These are phyloP conservation scores for Lobulomyces angularis DNA, from an alignment of 192 early-diverging fungal species.

Conservation along the genomic window DNA sequence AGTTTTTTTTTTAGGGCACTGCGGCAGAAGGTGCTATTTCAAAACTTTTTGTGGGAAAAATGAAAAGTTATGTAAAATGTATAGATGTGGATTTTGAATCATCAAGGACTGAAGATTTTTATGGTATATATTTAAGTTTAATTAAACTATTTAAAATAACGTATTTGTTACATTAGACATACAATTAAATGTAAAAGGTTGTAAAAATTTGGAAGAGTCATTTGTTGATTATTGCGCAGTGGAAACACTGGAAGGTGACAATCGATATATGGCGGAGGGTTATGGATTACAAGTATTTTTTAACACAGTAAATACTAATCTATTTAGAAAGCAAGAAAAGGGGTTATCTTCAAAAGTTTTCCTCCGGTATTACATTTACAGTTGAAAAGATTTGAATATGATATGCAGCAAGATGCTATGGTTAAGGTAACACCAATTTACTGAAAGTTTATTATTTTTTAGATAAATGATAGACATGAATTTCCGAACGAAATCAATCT, in stretches of 20 bases:
- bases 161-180: conserved; percentile 70
- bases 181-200: conserved; percentile 93
- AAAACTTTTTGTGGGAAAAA: conserved; percentile 88
- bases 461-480: conserved; percentile 94
- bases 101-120: conserved; percentile 86
- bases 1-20: conserved; percentile 42
- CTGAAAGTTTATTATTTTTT: conserved; percentile 3
- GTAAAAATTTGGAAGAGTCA: conserved; percentile 70
- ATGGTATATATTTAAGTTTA: conserved; percentile 38
- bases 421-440: conserved; percentile 51
- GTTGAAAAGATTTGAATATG: conserved; percentile 96
- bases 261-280: conserved; percentile 88
- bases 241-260: conserved; percentile 91
- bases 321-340: conserved; percentile 74
- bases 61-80: conserved; percentile 95
- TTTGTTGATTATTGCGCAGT: conserved; percentile 83
- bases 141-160: neutral
- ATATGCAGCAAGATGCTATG: conserved; percentile 75
- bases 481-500: conserved; percentile 81
- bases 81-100: conserved; percentile 91
- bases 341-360: conserved; percentile 84
- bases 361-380: conserved; percentile 93
- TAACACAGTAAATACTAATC: neutral
- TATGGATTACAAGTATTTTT: conserved; percentile 62
- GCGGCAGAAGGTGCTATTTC: conserved; percentile 82